A percentile compares a stretch with the other conserved stretches of the same genome.
These are phyloP conservation scores for Plicaturopsis crispa DNA, from an alignment of 768 basidiomycete species.

Conservation along the genomic window DNA sequence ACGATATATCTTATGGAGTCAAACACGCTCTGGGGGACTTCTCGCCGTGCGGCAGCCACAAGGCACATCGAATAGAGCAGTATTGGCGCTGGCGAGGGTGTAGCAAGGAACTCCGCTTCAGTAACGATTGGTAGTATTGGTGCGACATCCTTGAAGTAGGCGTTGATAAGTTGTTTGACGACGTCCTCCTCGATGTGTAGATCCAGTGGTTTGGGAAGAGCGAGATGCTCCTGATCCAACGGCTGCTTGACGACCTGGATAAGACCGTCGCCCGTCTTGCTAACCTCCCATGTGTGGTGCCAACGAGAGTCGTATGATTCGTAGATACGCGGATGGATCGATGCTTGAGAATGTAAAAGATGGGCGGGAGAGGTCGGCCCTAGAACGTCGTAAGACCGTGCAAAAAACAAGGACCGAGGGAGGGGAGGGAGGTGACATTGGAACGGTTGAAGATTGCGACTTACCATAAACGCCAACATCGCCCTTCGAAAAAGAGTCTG, in stretches of 20 bases:
- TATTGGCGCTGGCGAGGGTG: conserved; percentile 65
- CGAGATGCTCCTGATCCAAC: conserved; percentile 44
- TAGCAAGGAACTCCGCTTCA: conserved; percentile 78
- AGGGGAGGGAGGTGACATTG: conserved; percentile 6
- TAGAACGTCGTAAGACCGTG: conserved; percentile 37
- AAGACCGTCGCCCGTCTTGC: conserved; percentile 77
- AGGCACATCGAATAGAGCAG: conserved; percentile 93
- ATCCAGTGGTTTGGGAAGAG: conserved; percentile 58
- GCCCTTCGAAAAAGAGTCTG: conserved; percentile 37
- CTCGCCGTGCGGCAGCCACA: conserved; percentile 79
- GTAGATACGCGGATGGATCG: conserved; percentile 78
- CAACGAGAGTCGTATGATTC: conserved; percentile 85
- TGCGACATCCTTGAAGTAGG: conserved; percentile 84
- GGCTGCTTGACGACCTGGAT: conserved; percentile 77
- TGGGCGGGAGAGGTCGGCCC: conserved; percentile 86
- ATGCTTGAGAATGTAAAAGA: conserved; percentile 83
- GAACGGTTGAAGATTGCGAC: conserved; percentile 13
- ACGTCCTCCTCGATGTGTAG: conserved; percentile 70
- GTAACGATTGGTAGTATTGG: conserved; percentile 89
- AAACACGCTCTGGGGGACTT: conserved; percentile 80
- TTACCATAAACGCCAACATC: conserved; percentile 62
- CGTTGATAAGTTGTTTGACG: conserved; percentile 79
- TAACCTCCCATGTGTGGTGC: conserved; percentile 84
- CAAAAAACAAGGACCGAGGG: conserved; percentile 12
- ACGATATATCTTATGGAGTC: conserved; percentile 84